Percentiles rank a stretch among this genome's conserved stretches.
Conservation (phyloP, 345 rosid genomes). For the Microthlaspi erraticum region DNA sequence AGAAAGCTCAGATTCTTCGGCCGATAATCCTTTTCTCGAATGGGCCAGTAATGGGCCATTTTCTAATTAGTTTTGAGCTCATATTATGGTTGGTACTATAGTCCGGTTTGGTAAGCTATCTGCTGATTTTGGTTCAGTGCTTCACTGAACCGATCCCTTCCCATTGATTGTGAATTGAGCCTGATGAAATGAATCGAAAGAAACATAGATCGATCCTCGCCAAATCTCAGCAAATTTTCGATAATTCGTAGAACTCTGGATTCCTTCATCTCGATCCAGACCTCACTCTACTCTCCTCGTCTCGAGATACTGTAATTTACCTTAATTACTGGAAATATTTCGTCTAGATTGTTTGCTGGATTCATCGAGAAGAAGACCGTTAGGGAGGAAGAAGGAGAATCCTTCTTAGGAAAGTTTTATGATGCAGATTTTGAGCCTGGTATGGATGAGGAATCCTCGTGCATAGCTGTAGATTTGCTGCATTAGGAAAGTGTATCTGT, state of each 20-base stretch:
- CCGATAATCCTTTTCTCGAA: constrained; percentile 5
- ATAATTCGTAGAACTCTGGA: neutral
- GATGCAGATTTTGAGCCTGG: neutral
- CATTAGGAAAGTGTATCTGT: neutral
- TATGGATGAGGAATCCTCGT: neutral
- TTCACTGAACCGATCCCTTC: constrained; percentile 15
- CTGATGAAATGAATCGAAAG: neutral
- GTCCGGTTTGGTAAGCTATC: neutral
- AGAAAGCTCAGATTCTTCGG: constrained; percentile 47
- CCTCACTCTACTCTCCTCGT: neutral
- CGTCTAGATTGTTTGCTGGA: neutral
- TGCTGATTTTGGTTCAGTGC: constrained; percentile 4
- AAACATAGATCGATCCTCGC: neutral
- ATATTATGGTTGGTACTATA: neutral
- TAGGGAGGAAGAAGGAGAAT: neutral
- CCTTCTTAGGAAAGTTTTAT: neutral
- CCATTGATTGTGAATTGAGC: constrained; percentile 1
- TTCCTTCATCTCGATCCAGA: neutral
- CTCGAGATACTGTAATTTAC: neutral
- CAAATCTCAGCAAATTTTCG: constrained; percentile 1
- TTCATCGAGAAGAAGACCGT: constrained; percentile 14
- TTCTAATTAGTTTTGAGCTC: neutral
- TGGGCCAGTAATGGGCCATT: constrained; percentile 39
- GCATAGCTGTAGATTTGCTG: neutral
- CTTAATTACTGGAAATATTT: neutral